phyloP scores from a whole-genome alignment of 108 stramenopile species.

The Epipyxis sp. region DNA sequence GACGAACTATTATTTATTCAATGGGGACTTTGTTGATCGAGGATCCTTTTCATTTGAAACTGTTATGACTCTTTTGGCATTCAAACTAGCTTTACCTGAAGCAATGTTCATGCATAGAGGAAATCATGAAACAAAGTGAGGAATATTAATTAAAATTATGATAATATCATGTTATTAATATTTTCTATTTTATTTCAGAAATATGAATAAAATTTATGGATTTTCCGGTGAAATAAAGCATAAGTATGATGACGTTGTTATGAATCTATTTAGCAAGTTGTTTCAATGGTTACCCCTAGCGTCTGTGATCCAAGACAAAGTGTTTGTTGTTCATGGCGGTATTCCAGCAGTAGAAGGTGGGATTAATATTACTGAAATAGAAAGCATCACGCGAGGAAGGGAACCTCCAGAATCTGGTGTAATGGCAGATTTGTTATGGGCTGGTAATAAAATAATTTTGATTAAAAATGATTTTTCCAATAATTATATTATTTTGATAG shows the following conservation, averaged over 20 bases:
- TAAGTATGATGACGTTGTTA: slow-evolving; percentile 93
- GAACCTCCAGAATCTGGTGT: slow-evolving; percentile 90
- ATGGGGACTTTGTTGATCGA: slow-evolving; percentile 98
- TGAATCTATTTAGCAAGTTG: slow-evolving; percentile 89
- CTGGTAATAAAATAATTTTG: slow-evolving; percentile 49
- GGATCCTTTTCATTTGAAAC: slow-evolving; percentile 92
- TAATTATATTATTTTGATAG: slow-evolving; percentile 54
- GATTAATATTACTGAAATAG: slow-evolving; percentile 83
- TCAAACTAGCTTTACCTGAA: slow-evolving; percentile 74
- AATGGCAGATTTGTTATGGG: slow-evolving; percentile 95
- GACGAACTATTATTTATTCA: slow-evolving; percentile 89
- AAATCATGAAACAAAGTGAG: slow-evolving; percentile 90
- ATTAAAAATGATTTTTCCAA: slow-evolving; percentile 45
- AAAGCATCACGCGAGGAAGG: slow-evolving; percentile 68
- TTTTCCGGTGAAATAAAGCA: slow-evolving; percentile 96
- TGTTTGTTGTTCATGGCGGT: slow-evolving; percentile 95
- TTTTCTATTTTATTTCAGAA: slow-evolving; percentile 32
- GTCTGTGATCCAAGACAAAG: slow-evolving; percentile 72
- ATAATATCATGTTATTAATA: not conserved
- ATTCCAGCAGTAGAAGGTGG: slow-evolving; percentile 68
- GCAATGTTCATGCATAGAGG: slow-evolving; percentile 82
- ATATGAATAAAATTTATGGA: slow-evolving; percentile 98
- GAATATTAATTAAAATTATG: no score
- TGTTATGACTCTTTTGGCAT: slow-evolving; percentile 79
- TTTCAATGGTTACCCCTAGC: slow-evolving; percentile 82